Base-by-base conservation (phyloP, 176 grass and related monocot genomes). In the Olyra latifolia region DNA sequence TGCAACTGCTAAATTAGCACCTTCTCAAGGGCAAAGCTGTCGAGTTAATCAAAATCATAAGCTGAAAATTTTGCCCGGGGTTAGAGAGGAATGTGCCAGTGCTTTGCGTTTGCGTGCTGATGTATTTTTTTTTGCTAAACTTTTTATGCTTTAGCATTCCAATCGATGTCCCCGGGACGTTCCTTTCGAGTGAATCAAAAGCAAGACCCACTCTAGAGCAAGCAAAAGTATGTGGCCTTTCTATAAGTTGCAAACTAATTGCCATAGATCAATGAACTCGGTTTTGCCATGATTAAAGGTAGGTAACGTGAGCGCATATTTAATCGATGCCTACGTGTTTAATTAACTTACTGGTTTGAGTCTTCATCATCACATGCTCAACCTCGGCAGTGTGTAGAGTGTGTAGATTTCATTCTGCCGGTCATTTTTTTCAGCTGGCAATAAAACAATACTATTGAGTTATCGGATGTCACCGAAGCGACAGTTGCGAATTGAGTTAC, bases 111-210 rank as follows among this genome's bases (percentile, higher is more conserved):
- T 35, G 32, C 32, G 32, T 35, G 32, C 32, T 35, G 5, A 4
- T 2, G 32, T 35, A 35, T 35, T 2, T 35, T 35, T 35, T 35
- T 35, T 4, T 4, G 2, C 32, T 35, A 35, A 35, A 35, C 32
- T 35, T 35, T 39, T 13, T 25, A 20, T 25, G 20, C 1, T 10
- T 38, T 69, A 28, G 24, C 28, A 23, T 44, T 43, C 66, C 4
- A 16, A 55, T 56, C 9, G 10, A 27, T 39, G 32, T 4, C 53
- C 4, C 2, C 6, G 10, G 17, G 20, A 83, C 28, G 80, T 83
- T 66, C 78, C 80, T 78, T 83, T 12, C 4, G 67, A 73, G 66
- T 72, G 66, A 73, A 72, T 59, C 86, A 9, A 58, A 83, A 72
- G 66, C 57, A 71, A 78, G 25, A 12, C 25, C 27, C 79, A 74